phyloP scores from a whole-genome alignment of 805 yeast species.

The Ogataea saltuana region DNA sequence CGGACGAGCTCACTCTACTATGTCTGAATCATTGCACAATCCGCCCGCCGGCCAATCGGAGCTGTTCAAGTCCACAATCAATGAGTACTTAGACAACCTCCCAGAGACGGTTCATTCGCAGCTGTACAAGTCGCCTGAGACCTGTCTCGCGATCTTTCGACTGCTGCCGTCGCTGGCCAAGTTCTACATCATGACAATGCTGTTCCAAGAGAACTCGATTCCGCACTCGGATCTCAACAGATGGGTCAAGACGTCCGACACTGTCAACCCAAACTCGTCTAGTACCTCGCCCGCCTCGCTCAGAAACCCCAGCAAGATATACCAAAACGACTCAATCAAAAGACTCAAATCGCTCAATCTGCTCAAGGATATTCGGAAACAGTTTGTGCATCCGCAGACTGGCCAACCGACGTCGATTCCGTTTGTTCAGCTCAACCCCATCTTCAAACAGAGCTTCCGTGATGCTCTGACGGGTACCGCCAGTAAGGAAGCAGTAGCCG shows the following conservation, averaged over 20 bases:
- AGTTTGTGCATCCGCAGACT: slow-evolving; percentile 37
- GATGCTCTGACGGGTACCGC: slow-evolving; percentile 75
- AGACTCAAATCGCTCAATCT: slow-evolving; percentile 76
- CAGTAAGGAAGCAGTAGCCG: slow-evolving; percentile 37
- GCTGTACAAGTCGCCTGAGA: slow-evolving; percentile 85
- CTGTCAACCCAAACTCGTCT: neutral
- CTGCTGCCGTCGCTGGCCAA: slow-evolving; percentile 87
- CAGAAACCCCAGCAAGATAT: slow-evolving; percentile 39
- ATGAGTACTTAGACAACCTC: slow-evolving; percentile 85
- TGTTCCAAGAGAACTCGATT: slow-evolving; percentile 76
- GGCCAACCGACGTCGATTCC: slow-evolving; percentile 34
- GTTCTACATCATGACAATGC: slow-evolving; percentile 81
- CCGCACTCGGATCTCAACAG: slow-evolving; percentile 65
- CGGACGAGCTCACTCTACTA: neutral
- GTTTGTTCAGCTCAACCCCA: slow-evolving; percentile 58
- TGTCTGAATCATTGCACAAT: slow-evolving; percentile 7
- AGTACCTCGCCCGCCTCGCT: slow-evolving; percentile 18
- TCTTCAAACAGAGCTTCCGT: slow-evolving; percentile 72
- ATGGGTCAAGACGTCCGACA: slow-evolving; percentile 57
- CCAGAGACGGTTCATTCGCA: slow-evolving; percentile 85
- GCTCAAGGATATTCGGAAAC: slow-evolving; percentile 52
- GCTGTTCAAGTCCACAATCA: slow-evolving; percentile 69
- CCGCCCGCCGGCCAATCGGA: slow-evolving; percentile 21
- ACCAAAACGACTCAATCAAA: slow-evolving; percentile 76
- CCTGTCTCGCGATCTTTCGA: slow-evolving; percentile 91